phyloP scores from a whole-genome alignment of 345 rosid species.

The Carallia brachiata region DNA sequence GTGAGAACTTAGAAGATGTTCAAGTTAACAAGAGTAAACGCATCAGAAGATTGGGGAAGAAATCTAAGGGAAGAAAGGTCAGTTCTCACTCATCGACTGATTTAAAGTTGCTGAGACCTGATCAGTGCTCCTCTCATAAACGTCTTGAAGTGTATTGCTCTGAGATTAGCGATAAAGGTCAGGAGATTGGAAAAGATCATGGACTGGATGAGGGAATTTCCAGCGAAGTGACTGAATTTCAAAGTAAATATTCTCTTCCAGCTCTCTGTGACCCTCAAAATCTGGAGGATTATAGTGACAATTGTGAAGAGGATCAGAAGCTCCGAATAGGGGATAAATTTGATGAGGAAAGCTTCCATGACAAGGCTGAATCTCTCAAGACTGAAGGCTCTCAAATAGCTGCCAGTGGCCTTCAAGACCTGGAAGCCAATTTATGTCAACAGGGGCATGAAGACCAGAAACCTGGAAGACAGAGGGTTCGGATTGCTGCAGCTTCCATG shows the following conservation, averaged over 20 bases:
- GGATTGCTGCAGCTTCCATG: neutral
- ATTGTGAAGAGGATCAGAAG: constrained; percentile 12
- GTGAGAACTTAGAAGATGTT: constrained; percentile 8
- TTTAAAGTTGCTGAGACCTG: neutral
- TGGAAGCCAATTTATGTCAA: neutral
- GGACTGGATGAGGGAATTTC: constrained; percentile 3
- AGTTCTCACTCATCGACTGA: neutral
- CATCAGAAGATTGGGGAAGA: neutral
- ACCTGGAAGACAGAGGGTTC: neutral
- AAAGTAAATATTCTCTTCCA: constrained; percentile 3
- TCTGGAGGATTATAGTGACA: neutral
- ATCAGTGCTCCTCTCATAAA: constrained; percentile 1
- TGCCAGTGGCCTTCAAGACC: neutral
- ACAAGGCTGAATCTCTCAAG: constrained; percentile 16
- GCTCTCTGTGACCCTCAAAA: constrained; percentile 1
- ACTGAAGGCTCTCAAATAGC: neutral
- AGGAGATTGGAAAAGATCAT: constrained; percentile 8
- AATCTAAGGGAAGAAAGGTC: neutral
- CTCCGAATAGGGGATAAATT: constrained; percentile 5
- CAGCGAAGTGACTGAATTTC: constrained; percentile 5
- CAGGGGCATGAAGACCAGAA: neutral
- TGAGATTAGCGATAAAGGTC: constrained; percentile 9
- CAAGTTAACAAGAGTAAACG: constrained; percentile 9
- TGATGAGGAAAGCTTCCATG: constrained; percentile 7
- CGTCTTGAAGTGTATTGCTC: neutral